Conservation (phyloP, 176 grass and related monocot species). For the Triticum urartu region DNA sequence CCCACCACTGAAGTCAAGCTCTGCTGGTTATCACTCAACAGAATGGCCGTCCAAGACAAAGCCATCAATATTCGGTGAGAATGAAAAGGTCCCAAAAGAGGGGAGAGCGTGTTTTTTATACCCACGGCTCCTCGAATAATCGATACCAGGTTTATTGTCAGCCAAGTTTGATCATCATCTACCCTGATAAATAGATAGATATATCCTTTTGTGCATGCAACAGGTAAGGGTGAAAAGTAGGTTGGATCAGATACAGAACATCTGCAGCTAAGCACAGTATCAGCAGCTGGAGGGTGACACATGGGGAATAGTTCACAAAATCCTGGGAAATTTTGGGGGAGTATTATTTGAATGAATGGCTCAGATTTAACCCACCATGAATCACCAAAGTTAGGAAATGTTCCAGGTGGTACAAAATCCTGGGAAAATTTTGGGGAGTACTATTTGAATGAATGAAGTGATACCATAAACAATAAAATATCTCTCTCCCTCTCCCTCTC, state of each 20-base stretch:
- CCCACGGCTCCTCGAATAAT: not conserved
- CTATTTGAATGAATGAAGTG: no score
- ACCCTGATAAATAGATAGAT: not conserved
- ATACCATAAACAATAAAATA: no score
- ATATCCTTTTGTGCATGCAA: no score
- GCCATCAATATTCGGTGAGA: not conserved
- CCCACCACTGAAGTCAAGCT: not conserved
- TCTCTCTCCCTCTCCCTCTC: not conserved
- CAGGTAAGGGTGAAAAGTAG: no score
- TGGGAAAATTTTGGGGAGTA: no score
- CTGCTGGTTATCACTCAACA: conserved; percentile 1
- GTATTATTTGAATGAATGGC: not conserved
- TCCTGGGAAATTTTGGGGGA: not conserved
- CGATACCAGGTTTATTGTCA: not conserved
- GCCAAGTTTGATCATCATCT: not conserved
- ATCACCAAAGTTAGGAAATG: not conserved
- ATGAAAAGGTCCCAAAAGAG: not conserved
- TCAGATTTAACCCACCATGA: not conserved
- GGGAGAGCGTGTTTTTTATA: not conserved
- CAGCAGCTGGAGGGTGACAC: not conserved
- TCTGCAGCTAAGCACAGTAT: not conserved
- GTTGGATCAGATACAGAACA: not conserved
- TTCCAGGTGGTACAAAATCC: not conserved
- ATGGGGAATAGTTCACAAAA: not conserved
- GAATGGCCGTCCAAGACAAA: conserved; percentile 26